A percentile compares a stretch with the other conserved stretches of the same genome.
These are phyloP conservation scores for Cryptococcus sp. DNA, from an alignment of 1,284 basidiomycete species.

Conservation along the genomic window DNA sequence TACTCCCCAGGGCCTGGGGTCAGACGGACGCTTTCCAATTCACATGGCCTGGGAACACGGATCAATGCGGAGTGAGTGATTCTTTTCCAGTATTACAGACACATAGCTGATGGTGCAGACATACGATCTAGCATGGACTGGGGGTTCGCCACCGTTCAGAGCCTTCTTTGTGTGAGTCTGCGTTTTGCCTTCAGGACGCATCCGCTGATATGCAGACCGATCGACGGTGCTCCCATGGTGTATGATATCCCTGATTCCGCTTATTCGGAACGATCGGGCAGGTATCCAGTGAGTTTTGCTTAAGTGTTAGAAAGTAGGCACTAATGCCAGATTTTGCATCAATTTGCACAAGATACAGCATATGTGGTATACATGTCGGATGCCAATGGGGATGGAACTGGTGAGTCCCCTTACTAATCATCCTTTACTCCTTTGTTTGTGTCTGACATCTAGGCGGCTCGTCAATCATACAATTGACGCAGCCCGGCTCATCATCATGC, in stretches of 20 bases:
- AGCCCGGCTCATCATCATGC: constrained; percentile 3
- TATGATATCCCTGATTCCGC: constrained; percentile 25
- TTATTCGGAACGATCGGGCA: constrained; percentile 8
- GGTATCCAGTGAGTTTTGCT: not conserved
- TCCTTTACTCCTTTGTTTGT: not conserved
- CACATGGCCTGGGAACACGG: constrained; percentile 23
- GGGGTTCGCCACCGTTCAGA: constrained; percentile 22
- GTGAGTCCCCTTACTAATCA: constrained; percentile 15
- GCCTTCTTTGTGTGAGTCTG: constrained; percentile 26
- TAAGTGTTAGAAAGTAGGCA: not conserved
- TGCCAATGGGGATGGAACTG: constrained; percentile 21
- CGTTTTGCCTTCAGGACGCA: not conserved
- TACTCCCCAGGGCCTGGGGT: not conserved
- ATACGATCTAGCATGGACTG: constrained; percentile 21
- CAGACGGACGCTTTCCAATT: constrained; percentile 16
- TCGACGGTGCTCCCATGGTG: constrained; percentile 23
- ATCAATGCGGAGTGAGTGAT: constrained; percentile 23
- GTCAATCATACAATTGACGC: constrained; percentile 21
- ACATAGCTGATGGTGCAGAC: constrained; percentile 8
- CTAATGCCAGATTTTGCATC: not conserved
- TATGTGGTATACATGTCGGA: constrained; percentile 34
- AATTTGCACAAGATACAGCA: not conserved
- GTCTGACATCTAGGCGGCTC: constrained; percentile 52
- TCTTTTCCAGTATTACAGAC: not conserved
- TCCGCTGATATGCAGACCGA: constrained; percentile 14